phyloP scores from a whole-genome alignment of 2,329 filamentous ascomycete genomes.

The Epichloe typhina region DNA sequence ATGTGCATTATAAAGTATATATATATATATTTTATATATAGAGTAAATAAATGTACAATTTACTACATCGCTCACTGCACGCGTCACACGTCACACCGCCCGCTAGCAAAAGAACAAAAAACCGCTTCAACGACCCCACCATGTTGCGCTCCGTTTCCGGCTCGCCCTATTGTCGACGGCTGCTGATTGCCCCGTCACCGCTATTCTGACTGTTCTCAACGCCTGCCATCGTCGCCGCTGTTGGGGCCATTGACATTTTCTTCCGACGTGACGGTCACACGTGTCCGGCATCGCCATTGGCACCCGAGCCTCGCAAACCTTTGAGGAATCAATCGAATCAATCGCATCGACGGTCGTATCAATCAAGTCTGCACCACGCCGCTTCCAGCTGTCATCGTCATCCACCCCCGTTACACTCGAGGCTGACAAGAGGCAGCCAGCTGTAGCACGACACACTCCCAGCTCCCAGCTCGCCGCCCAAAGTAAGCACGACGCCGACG shows the following conservation, averaged over 20 bases:
- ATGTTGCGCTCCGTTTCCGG: background rate
- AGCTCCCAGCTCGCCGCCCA: background rate
- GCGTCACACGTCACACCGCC: too few species aligned
- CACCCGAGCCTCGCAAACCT: background rate
- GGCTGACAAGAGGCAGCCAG: background rate
- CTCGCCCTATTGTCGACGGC: background rate
- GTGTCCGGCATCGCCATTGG: constrained; percentile 5
- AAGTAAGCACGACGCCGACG: background rate
- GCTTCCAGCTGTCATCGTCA: background rate
- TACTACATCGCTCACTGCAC: too few species aligned
- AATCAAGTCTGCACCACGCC: background rate
- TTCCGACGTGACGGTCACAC: constrained; percentile 8
- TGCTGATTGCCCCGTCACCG: background rate
- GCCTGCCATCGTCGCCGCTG: background rate
- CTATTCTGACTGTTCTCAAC: background rate
- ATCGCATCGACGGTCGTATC: background rate
- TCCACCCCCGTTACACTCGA: background rate
- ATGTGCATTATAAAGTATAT: too few species aligned
- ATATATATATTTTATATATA: too few species aligned
- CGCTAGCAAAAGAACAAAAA: too few species aligned
- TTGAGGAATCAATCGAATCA: too few species aligned
- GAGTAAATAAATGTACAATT: too few species aligned
- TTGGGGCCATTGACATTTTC: background rate
- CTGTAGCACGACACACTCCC: background rate
- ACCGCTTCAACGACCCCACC: background rate